These are phyloP conservation scores for Fragaria vesca DNA, from an alignment of 306 rosid species.

Conservation along the genomic window DNA sequence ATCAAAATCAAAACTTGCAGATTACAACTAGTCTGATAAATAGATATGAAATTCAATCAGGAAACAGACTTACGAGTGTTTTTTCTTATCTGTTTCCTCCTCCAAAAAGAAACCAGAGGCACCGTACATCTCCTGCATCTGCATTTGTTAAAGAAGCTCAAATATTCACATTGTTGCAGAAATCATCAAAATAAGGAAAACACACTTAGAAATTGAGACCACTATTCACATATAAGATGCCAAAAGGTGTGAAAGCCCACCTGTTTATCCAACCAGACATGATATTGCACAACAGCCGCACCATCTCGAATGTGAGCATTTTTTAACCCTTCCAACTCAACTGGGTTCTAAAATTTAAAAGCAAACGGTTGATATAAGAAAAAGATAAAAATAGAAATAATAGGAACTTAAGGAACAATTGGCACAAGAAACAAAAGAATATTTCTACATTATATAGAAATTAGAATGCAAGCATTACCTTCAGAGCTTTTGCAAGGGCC, in stretches of 20 bases:
- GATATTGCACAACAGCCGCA: constrained; percentile 92
- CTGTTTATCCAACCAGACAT: constrained; percentile 90
- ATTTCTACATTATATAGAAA: not conserved
- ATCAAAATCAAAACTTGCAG: not conserved
- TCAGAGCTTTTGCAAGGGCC: constrained; percentile 95
- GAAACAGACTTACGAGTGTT: constrained; percentile 48
- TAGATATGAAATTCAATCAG: not conserved
- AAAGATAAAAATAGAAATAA: not conserved
- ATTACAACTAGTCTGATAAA: not conserved
- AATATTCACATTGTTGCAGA: constrained; percentile 9
- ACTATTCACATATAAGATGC: constrained; percentile 14
- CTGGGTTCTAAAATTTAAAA: constrained; percentile 58
- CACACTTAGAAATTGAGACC: not conserved
- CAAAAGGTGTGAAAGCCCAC: constrained; percentile 39
- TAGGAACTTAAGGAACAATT: not conserved
- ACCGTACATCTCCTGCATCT: constrained; percentile 87
- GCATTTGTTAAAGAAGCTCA: constrained; percentile 41
- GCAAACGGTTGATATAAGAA: constrained; percentile 14
- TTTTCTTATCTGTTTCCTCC: constrained; percentile 44
- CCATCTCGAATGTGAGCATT: constrained; percentile 92
- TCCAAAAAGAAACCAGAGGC: constrained; percentile 92
- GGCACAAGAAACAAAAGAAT: not conserved
- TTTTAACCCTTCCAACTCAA: constrained; percentile 86
- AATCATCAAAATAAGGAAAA: not conserved
- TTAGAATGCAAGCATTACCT: constrained; percentile 45